Evolutionary conservation across 2,329 filamentous ascomycete species (phyloP), one percentile per base, ranked within the genome.

Genomic region (Hypoxylon sp.): DNA sequence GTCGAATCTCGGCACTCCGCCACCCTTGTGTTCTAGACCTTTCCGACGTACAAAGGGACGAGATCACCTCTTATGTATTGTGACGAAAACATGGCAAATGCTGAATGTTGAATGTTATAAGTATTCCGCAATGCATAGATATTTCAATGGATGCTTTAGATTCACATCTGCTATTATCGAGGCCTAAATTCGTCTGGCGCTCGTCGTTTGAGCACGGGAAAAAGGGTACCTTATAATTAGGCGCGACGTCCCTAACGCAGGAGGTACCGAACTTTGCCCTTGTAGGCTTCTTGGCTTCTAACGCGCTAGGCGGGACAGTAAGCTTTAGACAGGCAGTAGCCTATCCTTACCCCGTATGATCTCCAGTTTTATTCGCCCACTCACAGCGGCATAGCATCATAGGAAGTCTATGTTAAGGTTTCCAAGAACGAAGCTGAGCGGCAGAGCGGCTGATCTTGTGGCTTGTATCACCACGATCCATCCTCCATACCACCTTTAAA

Each of bases 401-500:
- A 52, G 37, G 32, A 36, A 49, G 27, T 29, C 25, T 42, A 43
- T 45, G 19, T 26, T 45, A 26, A 15, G 23, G 16, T 35, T 25
- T 30, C 32, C 26, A 32, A 25, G 36, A 30, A 37, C 42, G 31
- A 25, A 42, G 51, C 42, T 51, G 50, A 48, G 46, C 46, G 41
- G 51, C 42, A 48, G 50, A 48, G 46, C 46, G 41, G 55, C 55
- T 58, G 46, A 58, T 46, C 20, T 44, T 51, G 55, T 58, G 55
- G 55, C 55, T 57, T 51, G 40, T 47, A 40, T 37, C 46, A 30
- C 5, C 5, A 6, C 21, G 9, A 5, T 47, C 43, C 51, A 36
- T 49, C 45, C 32, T 27, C 9, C 31, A 21, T 50, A 50, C 50
- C 37, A 54, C 36, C 26, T 42, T 35, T 25, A 21, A 16, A 47